Evolutionary conservation across 192 early-diverging fungal species (phyloP), one percentile per base, ranked within the genome.

Genomic region (Coemansia aciculifera): DNA sequence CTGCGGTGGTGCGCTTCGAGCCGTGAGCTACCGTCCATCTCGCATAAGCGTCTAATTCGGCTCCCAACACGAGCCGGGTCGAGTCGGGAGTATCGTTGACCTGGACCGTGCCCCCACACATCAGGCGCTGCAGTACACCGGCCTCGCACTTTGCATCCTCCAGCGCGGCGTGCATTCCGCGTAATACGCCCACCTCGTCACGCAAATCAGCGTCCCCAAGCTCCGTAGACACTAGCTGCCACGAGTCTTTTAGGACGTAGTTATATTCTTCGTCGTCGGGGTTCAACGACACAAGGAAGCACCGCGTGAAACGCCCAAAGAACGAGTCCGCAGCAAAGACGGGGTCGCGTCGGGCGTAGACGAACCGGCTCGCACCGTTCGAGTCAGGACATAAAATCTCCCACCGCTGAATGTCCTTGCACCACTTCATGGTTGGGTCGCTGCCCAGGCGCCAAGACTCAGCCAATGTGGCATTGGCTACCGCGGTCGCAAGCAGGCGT

Each of bases 21-120:
- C 78, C 78, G 40, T 75, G 78, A 12, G 78, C 73, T 42, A 73
- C 70, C 13, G 78, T 75, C 78, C 78, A 81, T 15, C 78, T 67
- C 48, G 70, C 27, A 31, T 81, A 81, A 3, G 54, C 42, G 39
- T 68, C 60, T 9, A 71, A 27, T 15, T 51, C 63, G 7, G 46
- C 8, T 12, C 64, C 78, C 59, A 81, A 56, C 13, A 81, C 51
- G 34, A 81, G 59, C 40, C 59, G 69, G 23, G 78, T 75, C 37
- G 73, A 69, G 60, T 81, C 78, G 32, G 68, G 74, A 8, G 57
- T 39, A 9, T 48, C 65, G 39, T 24, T 48, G 23, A 81, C 39
- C 12, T 49, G 48, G 59, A 81, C 78, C 10, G 78, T 81, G 44
- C 78, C 78, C 27, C 78, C 78, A 40, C 73, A 69, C 52, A 62